Evolutionary conservation across 176 grass and related monocot species (phyloP), one percentile per base, ranked within the genome.

Genomic region (Poa pratensis): DNA sequence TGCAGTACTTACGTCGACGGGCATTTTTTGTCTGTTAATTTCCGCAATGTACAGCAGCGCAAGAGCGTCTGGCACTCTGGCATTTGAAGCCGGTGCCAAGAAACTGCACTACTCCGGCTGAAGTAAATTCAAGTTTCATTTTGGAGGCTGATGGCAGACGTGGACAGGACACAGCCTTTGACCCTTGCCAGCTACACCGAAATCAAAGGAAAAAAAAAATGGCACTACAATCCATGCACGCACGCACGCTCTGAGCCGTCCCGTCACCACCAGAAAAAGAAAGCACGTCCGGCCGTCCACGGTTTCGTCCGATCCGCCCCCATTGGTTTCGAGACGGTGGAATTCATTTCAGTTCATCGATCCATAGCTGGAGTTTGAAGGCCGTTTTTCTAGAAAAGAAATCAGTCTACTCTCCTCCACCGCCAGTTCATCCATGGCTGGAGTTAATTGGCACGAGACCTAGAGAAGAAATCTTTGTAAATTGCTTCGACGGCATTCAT

Each of bases 291-390:
- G 70, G 26, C 43, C 57, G 62, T 76, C 76, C 71, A 81, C 62
- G 77, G 71, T 89, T 87, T 86, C 80, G 18, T 72, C 43, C 37
- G 20, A 79, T 53, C 80, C 68, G 23, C 16, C 20, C 13, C 40
- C 69, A 6, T 15, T 54, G 42, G 9, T 40, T 49, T 62, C 24
- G 34, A 40, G 84, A 67, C 68, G 80, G 75, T 75, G 80, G 59
- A 62, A 59, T 80, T 80, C 73, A 66, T 19, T 59, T 59, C 30
- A 20, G 49, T 30, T 30, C 30, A 30, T 30, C 30, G 30, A 30
- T 30, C 30, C 30, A 30, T 30, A 30, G 30, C 30, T 30, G 30
- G 30, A 30, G 30, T 20, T 35, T 37, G 3, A 49, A 27, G 10
- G 2, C 12, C 8, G 20, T 60, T 71, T 12, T 14, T 76, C 19